These are phyloP conservation scores for Neolentinus lepideus DNA, from an alignment of 1,284 basidiomycete genomes.

Conservation along the genomic window DNA sequence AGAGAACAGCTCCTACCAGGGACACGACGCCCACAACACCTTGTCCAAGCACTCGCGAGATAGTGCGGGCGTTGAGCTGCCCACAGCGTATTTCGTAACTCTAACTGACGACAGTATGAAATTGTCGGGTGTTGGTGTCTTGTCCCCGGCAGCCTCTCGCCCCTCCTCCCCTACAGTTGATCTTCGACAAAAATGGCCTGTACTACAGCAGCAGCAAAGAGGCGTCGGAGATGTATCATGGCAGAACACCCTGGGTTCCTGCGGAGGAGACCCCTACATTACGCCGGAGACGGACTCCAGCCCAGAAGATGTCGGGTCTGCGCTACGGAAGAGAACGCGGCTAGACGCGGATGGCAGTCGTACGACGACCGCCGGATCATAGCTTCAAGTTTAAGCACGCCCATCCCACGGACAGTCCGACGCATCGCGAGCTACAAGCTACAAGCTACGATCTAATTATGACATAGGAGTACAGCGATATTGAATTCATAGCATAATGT, in stretches of 20 bases:
- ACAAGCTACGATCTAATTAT: not conserved
- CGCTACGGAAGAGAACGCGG: conserved; percentile 12
- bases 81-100: conserved; percentile 35
- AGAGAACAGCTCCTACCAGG: conserved; percentile 3
- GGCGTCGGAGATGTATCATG: conserved; percentile 7
- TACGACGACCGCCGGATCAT: not conserved
- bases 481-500: not conserved
- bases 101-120: conserved; percentile 43
- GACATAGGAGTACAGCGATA: not conserved
- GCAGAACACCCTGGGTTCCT: conserved; percentile 15
- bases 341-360: not conserved
- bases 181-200: conserved; percentile 17
- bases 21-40: conserved; percentile 11
- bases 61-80: not conserved
- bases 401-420: not conserved
- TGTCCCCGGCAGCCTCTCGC: conserved; percentile 60
- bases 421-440: not conserved
- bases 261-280: conserved; percentile 22
- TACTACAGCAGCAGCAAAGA: conserved; percentile 9
- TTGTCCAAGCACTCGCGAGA: not conserved
- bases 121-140: conserved; percentile 62
- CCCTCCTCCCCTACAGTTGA: conserved; percentile 56
- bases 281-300: conserved; percentile 25
- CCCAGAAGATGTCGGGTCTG: conserved; percentile 21
- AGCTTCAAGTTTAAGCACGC: not conserved